phyloP scores from a whole-genome alignment of 192 early-diverging fungal genomes.

The Cladochytrium replicatum region DNA sequence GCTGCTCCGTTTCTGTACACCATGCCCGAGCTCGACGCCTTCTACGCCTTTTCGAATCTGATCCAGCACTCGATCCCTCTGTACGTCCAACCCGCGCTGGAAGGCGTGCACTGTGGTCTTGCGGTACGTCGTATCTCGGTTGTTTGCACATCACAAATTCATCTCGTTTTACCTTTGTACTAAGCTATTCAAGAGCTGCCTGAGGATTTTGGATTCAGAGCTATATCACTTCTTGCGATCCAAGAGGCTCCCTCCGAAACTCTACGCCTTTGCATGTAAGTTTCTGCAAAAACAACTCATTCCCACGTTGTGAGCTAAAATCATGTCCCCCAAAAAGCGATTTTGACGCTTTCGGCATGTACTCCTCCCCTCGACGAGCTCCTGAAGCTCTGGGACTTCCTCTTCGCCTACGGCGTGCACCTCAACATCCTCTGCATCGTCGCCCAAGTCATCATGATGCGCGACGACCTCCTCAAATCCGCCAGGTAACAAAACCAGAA shows the following conservation, averaged over 20 bases:
- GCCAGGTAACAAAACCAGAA: constrained; percentile 35
- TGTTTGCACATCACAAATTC: constrained; percentile 10
- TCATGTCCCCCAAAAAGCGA: constrained; percentile 46
- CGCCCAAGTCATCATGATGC: constrained; percentile 67
- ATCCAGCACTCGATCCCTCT: constrained; percentile 81
- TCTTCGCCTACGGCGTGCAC: constrained; percentile 84
- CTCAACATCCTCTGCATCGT: constrained; percentile 86
- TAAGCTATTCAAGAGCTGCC: constrained; percentile 78
- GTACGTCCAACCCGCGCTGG: constrained; percentile 82
- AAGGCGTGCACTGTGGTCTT: constrained; percentile 83
- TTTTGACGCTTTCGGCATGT: constrained; percentile 85
- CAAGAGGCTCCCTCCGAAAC: constrained; percentile 62
- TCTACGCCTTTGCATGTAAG: constrained; percentile 86
- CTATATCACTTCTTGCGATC: constrained; percentile 61
- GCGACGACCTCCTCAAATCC: constrained; percentile 61
- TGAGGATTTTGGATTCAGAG: constrained; percentile 60
- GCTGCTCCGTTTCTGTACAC: constrained; percentile 82
- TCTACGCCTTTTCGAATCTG: constrained; percentile 77
- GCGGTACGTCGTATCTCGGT: constrained; percentile 41
- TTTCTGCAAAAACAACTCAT: constrained; percentile 8
- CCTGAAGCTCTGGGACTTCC: constrained; percentile 85
- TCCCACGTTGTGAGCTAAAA: not conserved
- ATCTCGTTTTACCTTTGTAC: too few relatives aligned
- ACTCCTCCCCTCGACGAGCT: constrained; percentile 76
- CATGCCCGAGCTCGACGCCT: constrained; percentile 88